Conservation (phyloP, 352 stramenopile genomes). For the Pythium phragmitis region DNA sequence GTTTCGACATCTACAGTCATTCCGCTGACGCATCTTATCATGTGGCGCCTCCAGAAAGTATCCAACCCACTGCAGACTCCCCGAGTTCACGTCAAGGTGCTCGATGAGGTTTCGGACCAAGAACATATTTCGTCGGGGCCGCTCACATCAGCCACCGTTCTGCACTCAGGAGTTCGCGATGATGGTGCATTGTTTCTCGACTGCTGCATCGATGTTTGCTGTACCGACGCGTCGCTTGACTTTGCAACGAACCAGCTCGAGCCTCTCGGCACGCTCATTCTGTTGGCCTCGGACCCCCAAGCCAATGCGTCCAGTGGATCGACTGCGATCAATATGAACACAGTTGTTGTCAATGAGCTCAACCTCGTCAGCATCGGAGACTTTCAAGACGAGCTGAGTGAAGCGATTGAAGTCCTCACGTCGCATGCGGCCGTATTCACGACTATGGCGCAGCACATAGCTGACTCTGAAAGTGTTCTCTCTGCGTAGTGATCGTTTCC, state of each 20-base stretch:
- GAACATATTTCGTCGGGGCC: background rate
- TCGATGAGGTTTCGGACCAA: background rate
- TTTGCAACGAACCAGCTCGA: conserved; percentile 41
- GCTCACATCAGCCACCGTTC: conserved; percentile 7
- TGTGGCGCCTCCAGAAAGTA: conserved; percentile 1
- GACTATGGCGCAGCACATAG: background rate
- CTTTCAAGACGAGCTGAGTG: conserved; percentile 30
- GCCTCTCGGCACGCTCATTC: conserved; percentile 28
- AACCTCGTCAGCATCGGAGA: conserved; percentile 41
- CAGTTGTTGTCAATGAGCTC: conserved; percentile 69
- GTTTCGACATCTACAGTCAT: conserved; percentile 29
- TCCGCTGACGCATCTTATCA: background rate
- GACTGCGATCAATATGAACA: conserved; percentile 60
- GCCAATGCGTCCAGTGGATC: background rate
- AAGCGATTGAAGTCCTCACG: conserved; percentile 41
- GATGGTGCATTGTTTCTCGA: conserved; percentile 24
- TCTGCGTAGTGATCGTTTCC: background rate
- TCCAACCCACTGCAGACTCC: background rate
- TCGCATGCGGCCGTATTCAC: background rate
- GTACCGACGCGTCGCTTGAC: conserved; percentile 36
- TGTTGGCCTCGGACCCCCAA: background rate
- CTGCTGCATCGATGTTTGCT: conserved; percentile 53
- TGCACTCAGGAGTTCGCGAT: background rate
- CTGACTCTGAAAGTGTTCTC: background rate
- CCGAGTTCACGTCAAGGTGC: conserved; percentile 4